These are phyloP conservation scores for Solanum appendiculatum DNA, from an alignment of 257 asterid genomes.

Conservation along the genomic window DNA sequence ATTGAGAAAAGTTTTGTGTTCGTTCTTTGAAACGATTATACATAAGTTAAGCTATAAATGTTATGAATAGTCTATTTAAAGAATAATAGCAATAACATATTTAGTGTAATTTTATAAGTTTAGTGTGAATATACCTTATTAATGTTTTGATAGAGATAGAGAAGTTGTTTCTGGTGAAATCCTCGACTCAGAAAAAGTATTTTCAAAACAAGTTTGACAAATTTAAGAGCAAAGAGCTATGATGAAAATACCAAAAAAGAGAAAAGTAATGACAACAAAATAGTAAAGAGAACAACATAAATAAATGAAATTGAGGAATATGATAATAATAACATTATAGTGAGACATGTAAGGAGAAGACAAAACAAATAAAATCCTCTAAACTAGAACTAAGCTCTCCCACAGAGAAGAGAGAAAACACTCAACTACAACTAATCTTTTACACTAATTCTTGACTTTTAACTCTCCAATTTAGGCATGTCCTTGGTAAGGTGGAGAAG, in stretches of 20 bases:
- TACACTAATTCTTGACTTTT: background rate
- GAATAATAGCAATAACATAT: background rate
- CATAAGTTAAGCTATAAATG: background rate
- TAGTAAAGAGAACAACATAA: background rate
- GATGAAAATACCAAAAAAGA: background rate
- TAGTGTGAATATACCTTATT: fast-evolving
- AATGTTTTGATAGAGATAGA: background rate
- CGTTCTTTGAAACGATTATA: too few species aligned
- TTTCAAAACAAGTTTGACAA: background rate
- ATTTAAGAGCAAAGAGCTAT: background rate
- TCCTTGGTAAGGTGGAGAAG: too few species aligned
- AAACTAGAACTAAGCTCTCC: background rate
- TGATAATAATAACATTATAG: background rate
- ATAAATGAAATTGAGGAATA: background rate
- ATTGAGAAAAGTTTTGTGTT: fast-evolving
- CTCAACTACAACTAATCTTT: background rate
- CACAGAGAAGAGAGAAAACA: fast-evolving
- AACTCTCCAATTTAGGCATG: background rate
- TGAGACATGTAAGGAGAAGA: background rate
- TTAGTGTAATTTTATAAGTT: too few species aligned
- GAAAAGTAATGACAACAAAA: background rate
- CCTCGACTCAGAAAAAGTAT: fast-evolving
- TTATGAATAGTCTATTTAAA: background rate
- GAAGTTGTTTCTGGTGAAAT: background rate
- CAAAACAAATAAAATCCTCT: fast-evolving